Percentiles rank a stretch among this genome's conserved stretches.
Conservation (phyloP, 352 stramenopile genomes). For the Phytophthora litchii region DNA sequence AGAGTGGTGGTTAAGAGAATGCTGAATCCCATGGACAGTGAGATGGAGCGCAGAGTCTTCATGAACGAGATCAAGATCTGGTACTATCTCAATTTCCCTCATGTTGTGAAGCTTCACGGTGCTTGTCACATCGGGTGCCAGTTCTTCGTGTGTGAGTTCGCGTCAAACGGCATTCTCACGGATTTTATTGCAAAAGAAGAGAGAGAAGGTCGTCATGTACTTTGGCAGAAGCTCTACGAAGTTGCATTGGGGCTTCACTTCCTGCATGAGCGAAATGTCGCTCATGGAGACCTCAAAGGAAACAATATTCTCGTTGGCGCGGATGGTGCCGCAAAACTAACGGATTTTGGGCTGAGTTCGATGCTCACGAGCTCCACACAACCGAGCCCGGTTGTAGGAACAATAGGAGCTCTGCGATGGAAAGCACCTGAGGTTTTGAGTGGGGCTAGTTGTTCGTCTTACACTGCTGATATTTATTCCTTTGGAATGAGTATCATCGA, state of each 20-base stretch:
- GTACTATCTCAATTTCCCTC: constrained; percentile 28
- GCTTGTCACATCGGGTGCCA: constrained; percentile 31
- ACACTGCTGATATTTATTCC: background rate
- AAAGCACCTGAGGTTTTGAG: constrained; percentile 30
- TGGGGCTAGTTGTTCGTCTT: constrained; percentile 3
- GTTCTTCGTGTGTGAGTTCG: constrained; percentile 36
- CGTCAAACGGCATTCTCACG: constrained; percentile 29
- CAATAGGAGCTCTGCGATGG: constrained; percentile 25
- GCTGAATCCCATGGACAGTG: constrained; percentile 17
- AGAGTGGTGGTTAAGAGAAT: constrained; percentile 41
- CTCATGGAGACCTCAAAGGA: constrained; percentile 12
- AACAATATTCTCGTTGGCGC: constrained; percentile 30
- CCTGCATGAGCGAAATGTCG: constrained; percentile 24
- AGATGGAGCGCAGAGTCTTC: constrained; percentile 12
- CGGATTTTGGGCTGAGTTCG: constrained; percentile 39
- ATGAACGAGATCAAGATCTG: constrained; percentile 36
- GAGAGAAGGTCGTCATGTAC: constrained; percentile 5
- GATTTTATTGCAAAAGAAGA: constrained; percentile 21
- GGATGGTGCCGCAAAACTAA: constrained; percentile 34
- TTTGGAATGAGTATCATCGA: background rate
- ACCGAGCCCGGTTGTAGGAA: background rate
- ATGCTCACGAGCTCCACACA: constrained; percentile 8
- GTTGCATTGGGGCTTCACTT: constrained; percentile 29
- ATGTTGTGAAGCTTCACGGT: constrained; percentile 37
- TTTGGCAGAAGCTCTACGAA: constrained; percentile 34